Base-by-base conservation (phyloP, 2,329 filamentous ascomycete genomes). In the Cercospora zeae-maydis region DNA sequence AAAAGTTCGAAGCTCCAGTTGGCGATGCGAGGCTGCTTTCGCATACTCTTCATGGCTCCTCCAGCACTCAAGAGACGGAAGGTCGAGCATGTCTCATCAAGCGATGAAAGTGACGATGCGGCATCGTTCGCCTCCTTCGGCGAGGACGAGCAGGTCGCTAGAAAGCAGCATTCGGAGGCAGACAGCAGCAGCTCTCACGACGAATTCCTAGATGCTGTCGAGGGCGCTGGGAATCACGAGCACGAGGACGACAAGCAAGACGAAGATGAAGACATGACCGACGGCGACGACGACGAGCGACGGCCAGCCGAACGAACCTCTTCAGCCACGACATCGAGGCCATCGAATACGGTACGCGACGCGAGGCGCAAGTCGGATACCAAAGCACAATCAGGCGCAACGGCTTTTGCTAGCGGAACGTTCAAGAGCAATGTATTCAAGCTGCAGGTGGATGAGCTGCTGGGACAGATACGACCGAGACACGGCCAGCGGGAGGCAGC, bases 381-480 rank as follows among this genome's bases (percentile, higher is more conserved):
- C 30, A 57, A 61, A 39, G 52, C 61, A 33, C 60, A 69, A 45
- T 39, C 60, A 13, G 64, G 62, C 61, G 68, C 72, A 55, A 78
- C 77, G 57, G 74, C 78, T 27, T 83, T 81, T 71, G 77, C 76
- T 19, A 80, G 79, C 33, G 83, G 83, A 53, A 79, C 83, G n/a
- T 88, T 84, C 78, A 87, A 87, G 71, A 87, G 85, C 47, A 87
- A 82, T 72, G 78, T 88, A 61, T 88, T 90, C 77, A 88, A 88
- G 72, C 75, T 89, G 9, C 87, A 90, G 72, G 79, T 88, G 34
- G 84, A 89, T 66, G 86, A 88, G 68, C 77, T 90, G 61, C 74
- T 89, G 56, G 75, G 78, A 6, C 83, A 86, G 66, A 77, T 86
- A 55, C 80, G 81, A 68, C 83, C 82, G 34, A 82, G 84, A 64